Evolutionary conservation across 106 monocot species (phyloP).

Genomic region (Dendrobium nobile): DNA sequence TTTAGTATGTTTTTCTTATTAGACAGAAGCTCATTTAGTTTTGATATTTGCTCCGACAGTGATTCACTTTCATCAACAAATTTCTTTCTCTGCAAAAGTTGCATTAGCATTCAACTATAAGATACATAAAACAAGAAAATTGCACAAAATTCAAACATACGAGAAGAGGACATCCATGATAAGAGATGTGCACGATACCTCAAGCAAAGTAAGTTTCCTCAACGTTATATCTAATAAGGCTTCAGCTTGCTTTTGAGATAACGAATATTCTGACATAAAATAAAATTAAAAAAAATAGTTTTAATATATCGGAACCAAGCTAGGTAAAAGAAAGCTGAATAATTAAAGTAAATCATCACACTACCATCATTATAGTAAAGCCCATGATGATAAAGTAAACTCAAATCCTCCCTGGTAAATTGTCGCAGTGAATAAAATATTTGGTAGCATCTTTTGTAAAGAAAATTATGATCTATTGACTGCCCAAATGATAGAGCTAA

Average conservation of each 20-base stretch:
- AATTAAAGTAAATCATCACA: neutral
- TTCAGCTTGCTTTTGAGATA: slow-evolving; percentile 91
- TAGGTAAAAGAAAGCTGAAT: neutral
- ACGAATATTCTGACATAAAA: slow-evolving; percentile 48
- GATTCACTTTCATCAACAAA: slow-evolving; percentile 74
- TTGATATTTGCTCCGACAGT: slow-evolving; percentile 66
- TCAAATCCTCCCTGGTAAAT: neutral
- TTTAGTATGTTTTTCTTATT: slow-evolving; percentile 69
- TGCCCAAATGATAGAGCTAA: neutral
- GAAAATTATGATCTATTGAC: neutral
- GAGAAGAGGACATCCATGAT: slow-evolving; percentile 7
- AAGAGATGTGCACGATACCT: slow-evolving; percentile 34
- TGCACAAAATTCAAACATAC: neutral
- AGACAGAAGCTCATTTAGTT: slow-evolving; percentile 81
- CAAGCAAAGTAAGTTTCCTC: slow-evolving; percentile 76
- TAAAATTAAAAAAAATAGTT: neutral
- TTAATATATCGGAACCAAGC: neutral
- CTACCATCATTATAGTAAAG: neutral
- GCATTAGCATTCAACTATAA: neutral
- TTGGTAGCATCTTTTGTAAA: neutral
- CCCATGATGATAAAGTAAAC: neutral
- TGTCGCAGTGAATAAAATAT: neutral
- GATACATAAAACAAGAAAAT: neutral
- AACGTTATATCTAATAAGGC: slow-evolving; percentile 87
- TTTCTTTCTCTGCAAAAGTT: slow-evolving; percentile 64